Evolutionary conservation across 2,329 filamentous ascomycete species (phyloP), one percentile per base, ranked within the genome.

Genomic region (Xylaria sp.): DNA sequence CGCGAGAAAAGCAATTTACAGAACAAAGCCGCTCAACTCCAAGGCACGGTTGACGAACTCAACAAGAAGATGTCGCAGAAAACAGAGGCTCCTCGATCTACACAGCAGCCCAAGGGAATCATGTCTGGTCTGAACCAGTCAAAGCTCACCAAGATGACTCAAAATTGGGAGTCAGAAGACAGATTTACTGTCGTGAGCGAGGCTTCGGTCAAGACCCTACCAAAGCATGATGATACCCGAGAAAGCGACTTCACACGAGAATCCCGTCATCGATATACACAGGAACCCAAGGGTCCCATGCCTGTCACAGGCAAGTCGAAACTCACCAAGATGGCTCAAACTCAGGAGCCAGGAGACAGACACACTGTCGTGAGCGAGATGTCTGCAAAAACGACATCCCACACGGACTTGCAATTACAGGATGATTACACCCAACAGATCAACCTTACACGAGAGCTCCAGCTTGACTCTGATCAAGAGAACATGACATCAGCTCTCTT

Each of bases 401-500:
- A 76, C 30, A 75, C 67, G n/a, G 77, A 76, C 58, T 73, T 78
- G 68, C 75, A 77, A 50, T 73, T 78, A 43, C 77, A 80, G 57
- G 79, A 81, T 10, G 79, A 81, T 66, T 79, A 76, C 32, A 81
- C 79, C 10, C 76, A 75, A 53, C 77, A 80, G 66, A 74, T 81
- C 52, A 72, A 81, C 64, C 70, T 81, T 30, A 78, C 76, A 6
- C 76, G 78, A 48, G 78, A 76, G 58, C 23, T 71, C n/a, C 71
- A 79, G 60, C 50, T 75, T 57, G 77, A 78, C 7, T 53, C 72
- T 15, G 74, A 79, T 45, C 65, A 72, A 57, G 85, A 87, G 45
- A 86, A 87, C 70, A 86, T 88, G 83, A 88, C 86, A 0, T 88
- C 86, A 6, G 86, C 85, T 3, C 84, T 87, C 72, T 87, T 88